Evolutionary conservation across 108 stramenopile species (phyloP).

Genomic region (Aurantiochytrium sp.): DNA sequence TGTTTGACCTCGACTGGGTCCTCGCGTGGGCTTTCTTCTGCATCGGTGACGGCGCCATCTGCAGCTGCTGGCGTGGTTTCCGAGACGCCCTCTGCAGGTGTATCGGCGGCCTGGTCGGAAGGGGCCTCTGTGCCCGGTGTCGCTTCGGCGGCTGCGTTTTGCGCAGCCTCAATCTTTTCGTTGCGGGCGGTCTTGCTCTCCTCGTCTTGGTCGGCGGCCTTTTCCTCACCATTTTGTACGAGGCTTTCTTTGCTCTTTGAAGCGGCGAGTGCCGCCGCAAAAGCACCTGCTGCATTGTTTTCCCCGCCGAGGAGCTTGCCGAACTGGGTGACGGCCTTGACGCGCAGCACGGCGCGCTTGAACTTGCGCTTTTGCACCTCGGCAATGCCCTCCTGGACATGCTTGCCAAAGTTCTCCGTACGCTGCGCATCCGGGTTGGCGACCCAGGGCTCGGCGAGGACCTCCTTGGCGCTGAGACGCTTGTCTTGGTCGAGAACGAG

Average conservation of each 20-base stretch:
- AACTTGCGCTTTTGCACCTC: constrained; percentile 1
- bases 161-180: neutral
- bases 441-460: constrained; percentile 73
- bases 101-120: neutral
- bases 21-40: neutral
- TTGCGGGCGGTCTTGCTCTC: neutral
- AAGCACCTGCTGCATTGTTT: neutral
- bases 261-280: neutral
- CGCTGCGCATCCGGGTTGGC: constrained; percentile 25
- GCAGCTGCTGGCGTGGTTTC: no score
- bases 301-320: neutral
- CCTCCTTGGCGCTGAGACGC: constrained; percentile 66
- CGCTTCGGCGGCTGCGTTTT: neutral
- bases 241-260: neutral
- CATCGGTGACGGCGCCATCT: neutral
- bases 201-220: neutral
- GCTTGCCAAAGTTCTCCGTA: neutral
- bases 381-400: constrained; percentile 6
- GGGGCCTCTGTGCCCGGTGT: neutral
- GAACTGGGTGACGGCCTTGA: neutral
- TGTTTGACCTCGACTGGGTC: no score
- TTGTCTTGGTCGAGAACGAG: constrained; percentile 59
- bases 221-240: neutral
- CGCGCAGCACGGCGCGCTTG: neutral
- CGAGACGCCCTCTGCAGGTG: neutral